A percentile compares a stretch with the other conserved stretches of the same genome.
Conservation (phyloP, 345 rosid genomes). For the Mangifera indica region DNA sequence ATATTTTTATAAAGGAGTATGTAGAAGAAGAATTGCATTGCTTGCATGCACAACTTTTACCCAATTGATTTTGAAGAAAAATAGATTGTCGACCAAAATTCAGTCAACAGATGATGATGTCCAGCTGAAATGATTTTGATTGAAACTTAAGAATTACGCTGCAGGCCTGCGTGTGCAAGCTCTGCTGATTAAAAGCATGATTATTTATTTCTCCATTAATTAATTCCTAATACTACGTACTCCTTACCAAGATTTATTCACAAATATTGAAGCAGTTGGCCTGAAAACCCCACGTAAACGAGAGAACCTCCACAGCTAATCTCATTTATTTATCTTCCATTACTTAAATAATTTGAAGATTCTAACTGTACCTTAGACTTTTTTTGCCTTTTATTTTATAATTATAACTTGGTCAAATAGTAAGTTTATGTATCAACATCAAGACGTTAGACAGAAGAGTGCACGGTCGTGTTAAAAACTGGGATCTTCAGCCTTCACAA, state of each 20-base stretch:
- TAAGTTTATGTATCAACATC: constrained; percentile 19
- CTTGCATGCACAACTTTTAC: not conserved
- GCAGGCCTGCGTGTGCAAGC: constrained; percentile 8
- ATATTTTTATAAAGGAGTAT: not conserved
- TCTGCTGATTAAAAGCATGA: not conserved
- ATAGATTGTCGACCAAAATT: constrained; percentile 15
- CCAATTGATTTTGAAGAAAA: not conserved
- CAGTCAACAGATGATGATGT: constrained; percentile 34
- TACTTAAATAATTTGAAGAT: constrained; percentile 8
- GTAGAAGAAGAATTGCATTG: not conserved
- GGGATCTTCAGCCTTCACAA: too few species aligned
- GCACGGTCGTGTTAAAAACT: not conserved
- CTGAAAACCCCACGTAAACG: constrained; percentile 15
- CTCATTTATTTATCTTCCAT: constrained; percentile 3
- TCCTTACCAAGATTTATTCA: not conserved
- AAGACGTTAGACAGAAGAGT: constrained; percentile 8
- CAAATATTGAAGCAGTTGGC: constrained; percentile 26
- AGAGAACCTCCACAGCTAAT: not conserved
- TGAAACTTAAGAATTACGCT: constrained; percentile 27
- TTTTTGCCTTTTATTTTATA: not conserved
- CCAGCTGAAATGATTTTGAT: constrained; percentile 9
- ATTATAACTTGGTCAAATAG: not conserved
- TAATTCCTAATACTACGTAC: too few species aligned
- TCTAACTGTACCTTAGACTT: constrained; percentile 18
- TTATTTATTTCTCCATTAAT: not conserved